Evolutionary conservation across 805 yeast species (phyloP).

Genomic region (Debaryomyces maramus): DNA sequence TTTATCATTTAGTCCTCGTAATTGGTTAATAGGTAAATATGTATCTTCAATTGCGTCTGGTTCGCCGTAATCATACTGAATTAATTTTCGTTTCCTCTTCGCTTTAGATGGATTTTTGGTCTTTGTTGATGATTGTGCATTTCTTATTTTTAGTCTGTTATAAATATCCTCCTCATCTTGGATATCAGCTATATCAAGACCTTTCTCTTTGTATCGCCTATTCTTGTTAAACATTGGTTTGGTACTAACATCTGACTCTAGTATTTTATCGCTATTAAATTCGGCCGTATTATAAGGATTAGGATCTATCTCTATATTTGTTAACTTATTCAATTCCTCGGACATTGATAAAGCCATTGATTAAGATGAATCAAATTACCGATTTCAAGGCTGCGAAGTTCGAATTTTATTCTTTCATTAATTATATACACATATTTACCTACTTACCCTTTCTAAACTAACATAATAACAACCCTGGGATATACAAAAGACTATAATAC

Average conservation of each 20-base stretch:
- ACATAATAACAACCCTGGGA: neutral
- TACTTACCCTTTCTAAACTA: neutral
- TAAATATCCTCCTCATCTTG: conserved; percentile 18
- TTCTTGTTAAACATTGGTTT: no score
- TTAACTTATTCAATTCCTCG: no score
- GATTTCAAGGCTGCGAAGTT: no score
- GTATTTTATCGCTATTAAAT: no score
- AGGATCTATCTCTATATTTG: no score
- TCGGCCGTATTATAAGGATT: no score
- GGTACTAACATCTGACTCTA: no score
- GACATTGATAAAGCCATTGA: no score
- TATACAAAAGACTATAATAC: no score
- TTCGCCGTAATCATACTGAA: neutral
- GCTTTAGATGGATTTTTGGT: neutral
- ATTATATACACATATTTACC: conserved; percentile 1
- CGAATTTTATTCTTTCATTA: neutral
- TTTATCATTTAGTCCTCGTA: no score
- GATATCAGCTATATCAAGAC: conserved; percentile 2
- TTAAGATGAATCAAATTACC: no score
- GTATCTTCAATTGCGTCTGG: conserved; percentile 4
- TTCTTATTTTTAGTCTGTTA: conserved; percentile 10
- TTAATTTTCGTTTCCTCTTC: neutral
- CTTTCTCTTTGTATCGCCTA: no score
- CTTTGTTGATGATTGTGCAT: neutral
- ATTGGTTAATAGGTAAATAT: neutral